Evolutionary conservation across 176 grass and related monocot species (phyloP).

Genomic region (Raddia guianensis): DNA sequence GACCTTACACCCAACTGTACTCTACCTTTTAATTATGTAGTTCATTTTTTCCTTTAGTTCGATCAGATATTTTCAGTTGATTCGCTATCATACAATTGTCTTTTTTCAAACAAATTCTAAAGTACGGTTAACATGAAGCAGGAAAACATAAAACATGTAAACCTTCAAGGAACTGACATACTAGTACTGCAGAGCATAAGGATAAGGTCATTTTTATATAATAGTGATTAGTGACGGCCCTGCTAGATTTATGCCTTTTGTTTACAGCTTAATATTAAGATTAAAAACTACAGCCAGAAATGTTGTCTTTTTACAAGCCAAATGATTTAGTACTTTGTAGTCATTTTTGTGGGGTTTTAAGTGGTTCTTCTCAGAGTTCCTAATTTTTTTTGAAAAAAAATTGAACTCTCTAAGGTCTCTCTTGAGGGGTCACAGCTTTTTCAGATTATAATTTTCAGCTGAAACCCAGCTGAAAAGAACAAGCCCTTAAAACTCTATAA

Average conservation of each 20-base stretch:
- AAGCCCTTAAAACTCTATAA: neutral
- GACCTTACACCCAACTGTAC: neutral
- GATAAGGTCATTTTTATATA: conserved; percentile 8
- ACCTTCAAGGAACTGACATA: neutral
- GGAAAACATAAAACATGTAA: neutral
- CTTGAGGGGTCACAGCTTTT: too few relatives aligned
- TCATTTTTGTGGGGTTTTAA: too few relatives aligned
- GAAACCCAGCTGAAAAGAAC: too few relatives aligned
- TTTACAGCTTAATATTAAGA: too few relatives aligned
- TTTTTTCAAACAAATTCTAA: conserved; percentile 19
- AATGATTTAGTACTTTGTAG: too few relatives aligned
- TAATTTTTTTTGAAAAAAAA: too few relatives aligned
- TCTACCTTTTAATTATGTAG: neutral
- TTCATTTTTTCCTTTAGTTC: neutral
- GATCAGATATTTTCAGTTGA: neutral
- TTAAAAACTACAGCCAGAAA: too few relatives aligned
- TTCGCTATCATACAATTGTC: neutral
- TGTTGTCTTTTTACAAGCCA: too few relatives aligned
- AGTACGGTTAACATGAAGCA: conserved; percentile 11
- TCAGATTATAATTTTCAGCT: too few relatives aligned
- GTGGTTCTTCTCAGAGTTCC: too few relatives aligned
- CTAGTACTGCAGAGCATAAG: neutral
- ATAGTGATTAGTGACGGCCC: neutral
- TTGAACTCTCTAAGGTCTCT: too few relatives aligned
- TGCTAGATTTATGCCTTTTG: neutral